Percentiles rank a stretch among this genome's conserved stretches.
These are phyloP conservation scores for Brasilioporus rufonigricans DNA, from an alignment of 768 basidiomycete species.

Conservation along the genomic window DNA sequence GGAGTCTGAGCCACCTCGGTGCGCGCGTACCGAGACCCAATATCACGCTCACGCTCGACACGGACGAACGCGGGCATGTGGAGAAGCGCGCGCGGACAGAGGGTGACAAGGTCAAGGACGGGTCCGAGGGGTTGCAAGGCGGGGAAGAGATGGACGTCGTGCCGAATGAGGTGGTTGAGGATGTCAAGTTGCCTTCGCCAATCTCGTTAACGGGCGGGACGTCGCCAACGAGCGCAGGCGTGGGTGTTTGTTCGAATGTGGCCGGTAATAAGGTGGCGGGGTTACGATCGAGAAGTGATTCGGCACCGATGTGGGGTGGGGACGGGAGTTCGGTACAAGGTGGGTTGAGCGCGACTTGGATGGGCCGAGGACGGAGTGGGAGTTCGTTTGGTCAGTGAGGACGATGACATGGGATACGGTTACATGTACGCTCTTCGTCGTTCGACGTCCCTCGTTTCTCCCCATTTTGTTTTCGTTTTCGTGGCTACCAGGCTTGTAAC, in stretches of 20 bases:
- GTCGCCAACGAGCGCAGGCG: too few species aligned
- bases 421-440: constrained; percentile 13
- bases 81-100: constrained; percentile 28
- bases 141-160: constrained; percentile 29
- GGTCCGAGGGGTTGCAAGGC: too few species aligned
- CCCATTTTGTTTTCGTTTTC: background rate
- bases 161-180: constrained; percentile 8
- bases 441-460: constrained; percentile 24
- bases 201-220: constrained; percentile 18
- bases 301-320: constrained; percentile 24
- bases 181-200: constrained; percentile 21
- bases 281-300: constrained; percentile 25
- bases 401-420: background rate
- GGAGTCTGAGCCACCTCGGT: constrained; percentile 28
- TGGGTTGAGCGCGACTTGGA: constrained; percentile 31
- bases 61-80: constrained; percentile 18
- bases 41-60: constrained; percentile 30
- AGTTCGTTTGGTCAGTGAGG: constrained; percentile 27
- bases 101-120: constrained; percentile 4
- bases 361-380: constrained; percentile 25
- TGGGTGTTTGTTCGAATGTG: too few species aligned
- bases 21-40: constrained; percentile 26
- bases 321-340: constrained; percentile 15
- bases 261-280: constrained; percentile 16
- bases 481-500: background rate